Evolutionary conservation across 192 early-diverging fungal species (phyloP).

Genomic region (Jimgerdemannia lactiflua): DNA sequence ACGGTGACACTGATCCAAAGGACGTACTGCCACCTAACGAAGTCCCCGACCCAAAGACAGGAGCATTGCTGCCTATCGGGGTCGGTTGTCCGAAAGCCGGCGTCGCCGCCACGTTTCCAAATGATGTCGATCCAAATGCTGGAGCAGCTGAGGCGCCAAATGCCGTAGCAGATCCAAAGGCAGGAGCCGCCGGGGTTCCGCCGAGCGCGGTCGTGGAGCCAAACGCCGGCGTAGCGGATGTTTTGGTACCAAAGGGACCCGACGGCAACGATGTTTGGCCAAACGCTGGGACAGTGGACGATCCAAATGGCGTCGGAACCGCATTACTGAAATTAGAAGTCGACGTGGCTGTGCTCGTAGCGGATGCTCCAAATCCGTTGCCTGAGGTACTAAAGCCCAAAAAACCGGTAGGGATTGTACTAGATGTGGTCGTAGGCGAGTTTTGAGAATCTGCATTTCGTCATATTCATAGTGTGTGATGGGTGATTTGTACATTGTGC

Average conservation of each 20-base stretch:
- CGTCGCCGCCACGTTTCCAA: neutral
- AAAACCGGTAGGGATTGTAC: neutral
- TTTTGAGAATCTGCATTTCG: neutral
- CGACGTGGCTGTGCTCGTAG: neutral
- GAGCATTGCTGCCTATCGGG: conserved; percentile 7
- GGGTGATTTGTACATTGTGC: neutral
- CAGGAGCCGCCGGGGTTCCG: neutral
- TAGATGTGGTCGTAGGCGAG: neutral
- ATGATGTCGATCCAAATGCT: conserved; percentile 8
- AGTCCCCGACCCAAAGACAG: neutral
- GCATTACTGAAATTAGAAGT: neutral
- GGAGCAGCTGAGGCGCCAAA: conserved; percentile 8
- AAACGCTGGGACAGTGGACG: neutral
- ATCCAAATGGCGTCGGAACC: neutral
- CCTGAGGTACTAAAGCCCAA: neutral
- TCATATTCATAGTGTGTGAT: neutral
- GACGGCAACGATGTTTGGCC: neutral
- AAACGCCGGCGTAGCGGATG: conserved; percentile 10
- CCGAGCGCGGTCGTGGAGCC: conserved; percentile 16
- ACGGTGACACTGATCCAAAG: neutral
- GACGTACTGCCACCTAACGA: neutral
- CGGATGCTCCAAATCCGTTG: neutral
- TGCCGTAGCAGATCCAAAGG: conserved; percentile 17
- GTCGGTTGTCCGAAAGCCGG: neutral
- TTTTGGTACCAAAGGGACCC: neutral